phyloP scores from a whole-genome alignment of 1,284 basidiomycete species.

The Cystobasidiaceae sp. region DNA sequence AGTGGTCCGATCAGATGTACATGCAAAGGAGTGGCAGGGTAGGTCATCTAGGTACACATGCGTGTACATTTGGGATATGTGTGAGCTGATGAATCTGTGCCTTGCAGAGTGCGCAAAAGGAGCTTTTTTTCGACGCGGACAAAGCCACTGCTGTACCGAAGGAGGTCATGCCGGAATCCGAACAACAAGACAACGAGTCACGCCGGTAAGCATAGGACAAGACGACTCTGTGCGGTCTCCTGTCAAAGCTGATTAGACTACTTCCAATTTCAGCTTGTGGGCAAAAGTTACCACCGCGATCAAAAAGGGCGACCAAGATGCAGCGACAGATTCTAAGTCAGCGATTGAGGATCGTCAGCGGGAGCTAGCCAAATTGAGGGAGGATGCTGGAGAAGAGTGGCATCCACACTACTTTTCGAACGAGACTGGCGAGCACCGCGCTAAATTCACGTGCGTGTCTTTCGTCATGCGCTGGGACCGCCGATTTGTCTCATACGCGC shows the following conservation, averaged over 20 bases:
- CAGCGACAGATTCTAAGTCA: conserved; percentile 83
- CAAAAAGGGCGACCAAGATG: conserved; percentile 80
- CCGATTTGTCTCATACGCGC: no score
- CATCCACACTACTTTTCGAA: conserved; percentile 75
- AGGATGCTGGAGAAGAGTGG: conserved; percentile 64
- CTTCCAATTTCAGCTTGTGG: conserved; percentile 64
- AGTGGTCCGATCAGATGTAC: conserved; percentile 90
- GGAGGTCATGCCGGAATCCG: conserved; percentile 71
- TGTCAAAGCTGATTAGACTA: no score
- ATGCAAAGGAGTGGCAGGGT: no score
- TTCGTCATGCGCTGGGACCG: conserved; percentile 28
- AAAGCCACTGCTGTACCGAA: conserved; percentile 71
- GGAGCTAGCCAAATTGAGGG: conserved; percentile 68
- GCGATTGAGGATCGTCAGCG: conserved; percentile 89
- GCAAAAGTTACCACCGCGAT: conserved; percentile 80
- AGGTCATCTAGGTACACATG: no score
- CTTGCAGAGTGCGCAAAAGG: conserved; percentile 60
- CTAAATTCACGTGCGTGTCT: conserved; percentile 65
- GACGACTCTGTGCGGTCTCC: no score
- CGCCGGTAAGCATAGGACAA: no score
- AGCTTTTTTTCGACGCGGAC: conserved; percentile 76
- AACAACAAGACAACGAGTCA: conserved; percentile 89
- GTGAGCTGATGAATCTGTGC: not conserved
- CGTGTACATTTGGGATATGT: no score
- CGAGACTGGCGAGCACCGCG: conserved; percentile 68